Evolutionary conservation across 2,329 filamentous ascomycete genomes (phyloP).

Genomic region (Clarireedia sp.): DNA sequence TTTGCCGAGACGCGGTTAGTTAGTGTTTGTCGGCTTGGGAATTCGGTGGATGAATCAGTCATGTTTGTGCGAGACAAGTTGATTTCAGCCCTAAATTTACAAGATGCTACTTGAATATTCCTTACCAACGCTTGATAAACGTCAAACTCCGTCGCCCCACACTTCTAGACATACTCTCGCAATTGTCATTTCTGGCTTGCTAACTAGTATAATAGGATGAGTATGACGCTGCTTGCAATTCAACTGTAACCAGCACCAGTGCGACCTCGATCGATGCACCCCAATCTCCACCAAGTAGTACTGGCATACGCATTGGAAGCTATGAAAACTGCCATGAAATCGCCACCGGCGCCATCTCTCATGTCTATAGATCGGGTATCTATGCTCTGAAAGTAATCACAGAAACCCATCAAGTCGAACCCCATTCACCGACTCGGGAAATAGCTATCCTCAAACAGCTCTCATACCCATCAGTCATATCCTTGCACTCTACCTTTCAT

Average conservation of each 20-base stretch:
- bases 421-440: constrained; percentile 78
- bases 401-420: constrained; percentile 62
- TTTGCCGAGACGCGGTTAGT: not conserved
- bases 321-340: constrained; percentile 48
- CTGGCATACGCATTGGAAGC: constrained; percentile 43
- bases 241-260: constrained; percentile 28
- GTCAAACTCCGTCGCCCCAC: too few relatives aligned
- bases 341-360: constrained; percentile 68
- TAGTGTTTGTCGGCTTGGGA: too few relatives aligned
- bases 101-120: too few relatives aligned
- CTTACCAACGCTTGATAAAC: too few relatives aligned
- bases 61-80: too few relatives aligned
- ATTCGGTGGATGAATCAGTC: too few relatives aligned
- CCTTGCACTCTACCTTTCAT: constrained; percentile 65
- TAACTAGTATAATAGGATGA: constrained; percentile 33
- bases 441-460: constrained; percentile 61
- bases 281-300: constrained; percentile 16
- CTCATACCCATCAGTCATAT: constrained; percentile 51
- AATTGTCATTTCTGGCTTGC: not conserved
- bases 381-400: constrained; percentile 78
- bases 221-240: constrained; percentile 40
- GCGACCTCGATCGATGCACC: constrained; percentile 14
- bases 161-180: too few relatives aligned
- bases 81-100: too few relatives aligned
- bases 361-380: constrained; percentile 59